A percentile compares a stretch with the other conserved stretches of the same genome.
These are phyloP conservation scores for Candida freyschussii DNA, from an alignment of 1,139 yeast genomes.

Conservation along the genomic window DNA sequence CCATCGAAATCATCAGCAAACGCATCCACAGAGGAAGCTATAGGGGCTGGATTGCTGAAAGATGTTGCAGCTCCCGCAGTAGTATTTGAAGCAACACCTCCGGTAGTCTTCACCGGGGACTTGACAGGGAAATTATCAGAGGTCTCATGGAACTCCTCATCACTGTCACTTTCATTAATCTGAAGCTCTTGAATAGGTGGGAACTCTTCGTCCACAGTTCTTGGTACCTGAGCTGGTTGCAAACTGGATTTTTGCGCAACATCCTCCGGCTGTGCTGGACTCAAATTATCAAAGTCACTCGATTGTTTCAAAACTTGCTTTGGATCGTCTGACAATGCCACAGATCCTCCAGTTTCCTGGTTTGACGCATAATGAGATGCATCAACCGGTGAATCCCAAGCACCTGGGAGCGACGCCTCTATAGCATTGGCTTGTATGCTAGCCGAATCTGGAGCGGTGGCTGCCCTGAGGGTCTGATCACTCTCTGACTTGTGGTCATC, in stretches of 20 bases:
- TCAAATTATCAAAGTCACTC: conserved; percentile 2
- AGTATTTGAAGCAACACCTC: conserved; percentile 11
- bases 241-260: conserved; percentile 3
- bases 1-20: conserved; percentile 45
- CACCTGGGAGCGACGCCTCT: conserved; percentile 26
- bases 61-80: conserved; percentile 4
- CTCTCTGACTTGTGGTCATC: conserved; percentile 23
- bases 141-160: conserved; percentile 42
- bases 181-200: conserved; percentile 70
- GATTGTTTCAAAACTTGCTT: no score
- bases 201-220: conserved; percentile 41
- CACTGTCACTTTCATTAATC: conserved; percentile 54
- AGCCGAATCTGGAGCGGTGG: conserved; percentile 1
- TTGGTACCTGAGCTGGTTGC: conserved; percentile 10
- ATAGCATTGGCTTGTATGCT: conserved; percentile 5
- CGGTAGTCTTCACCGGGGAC: conserved; percentile 3
- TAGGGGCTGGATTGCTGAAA: conserved; percentile 6
- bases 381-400: conserved; percentile 15
- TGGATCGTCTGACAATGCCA: no score
- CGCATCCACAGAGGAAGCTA: conserved; percentile 11
- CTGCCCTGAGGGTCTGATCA: conserved; percentile 11
- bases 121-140: conserved; percentile 26
- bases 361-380: no score
- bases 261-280: conserved; percentile 1
- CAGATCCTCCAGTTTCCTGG: no score